Evolutionary conservation across 306 rosid genomes (phyloP).

Genomic region (Prunus mongolica): DNA sequence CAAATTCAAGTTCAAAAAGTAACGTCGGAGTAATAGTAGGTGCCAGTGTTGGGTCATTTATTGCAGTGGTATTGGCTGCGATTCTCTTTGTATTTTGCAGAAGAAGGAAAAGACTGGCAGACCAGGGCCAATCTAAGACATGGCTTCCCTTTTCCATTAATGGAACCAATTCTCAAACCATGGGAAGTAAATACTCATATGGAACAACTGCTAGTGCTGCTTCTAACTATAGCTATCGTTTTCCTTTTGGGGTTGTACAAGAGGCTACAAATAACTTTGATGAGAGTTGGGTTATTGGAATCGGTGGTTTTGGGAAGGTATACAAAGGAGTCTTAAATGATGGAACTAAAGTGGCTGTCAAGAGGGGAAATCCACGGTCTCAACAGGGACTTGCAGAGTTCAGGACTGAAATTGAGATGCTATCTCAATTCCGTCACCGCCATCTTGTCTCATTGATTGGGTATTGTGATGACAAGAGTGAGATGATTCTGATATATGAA

Average conservation of each 20-base stretch:
- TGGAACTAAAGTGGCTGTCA: slow-evolving; percentile 80
- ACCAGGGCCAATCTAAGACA: slow-evolving; percentile 56
- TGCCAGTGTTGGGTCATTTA: slow-evolving; percentile 41
- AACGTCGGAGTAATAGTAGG: slow-evolving; percentile 58
- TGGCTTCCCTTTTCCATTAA: slow-evolving; percentile 64
- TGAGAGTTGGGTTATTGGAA: slow-evolving; percentile 75
- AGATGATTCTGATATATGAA: slow-evolving; percentile 86
- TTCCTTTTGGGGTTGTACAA: slow-evolving; percentile 63
- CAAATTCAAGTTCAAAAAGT: slow-evolving; percentile 42
- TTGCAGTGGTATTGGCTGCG: slow-evolving; percentile 43
- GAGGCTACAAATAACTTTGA: slow-evolving; percentile 79
- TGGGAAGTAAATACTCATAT: slow-evolving; percentile 75
- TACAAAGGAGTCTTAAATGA: slow-evolving; percentile 71
- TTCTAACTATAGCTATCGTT: slow-evolving; percentile 55
- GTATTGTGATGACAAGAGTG: slow-evolving; percentile 83
- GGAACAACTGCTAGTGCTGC: slow-evolving; percentile 58
- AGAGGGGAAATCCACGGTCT: slow-evolving; percentile 84
- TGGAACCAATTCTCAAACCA: slow-evolving; percentile 65
- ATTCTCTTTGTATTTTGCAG: slow-evolving; percentile 45
- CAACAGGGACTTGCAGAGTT: slow-evolving; percentile 86
- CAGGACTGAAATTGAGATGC: slow-evolving; percentile 82
- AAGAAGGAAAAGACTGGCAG: slow-evolving; percentile 40
- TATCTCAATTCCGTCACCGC: slow-evolving; percentile 89
- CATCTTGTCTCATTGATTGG: slow-evolving; percentile 89
- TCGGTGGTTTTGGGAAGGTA: slow-evolving; percentile 86